Evolutionary conservation across 805 yeast species (phyloP).

Genomic region (Scheffersomyces amazonensis): DNA sequence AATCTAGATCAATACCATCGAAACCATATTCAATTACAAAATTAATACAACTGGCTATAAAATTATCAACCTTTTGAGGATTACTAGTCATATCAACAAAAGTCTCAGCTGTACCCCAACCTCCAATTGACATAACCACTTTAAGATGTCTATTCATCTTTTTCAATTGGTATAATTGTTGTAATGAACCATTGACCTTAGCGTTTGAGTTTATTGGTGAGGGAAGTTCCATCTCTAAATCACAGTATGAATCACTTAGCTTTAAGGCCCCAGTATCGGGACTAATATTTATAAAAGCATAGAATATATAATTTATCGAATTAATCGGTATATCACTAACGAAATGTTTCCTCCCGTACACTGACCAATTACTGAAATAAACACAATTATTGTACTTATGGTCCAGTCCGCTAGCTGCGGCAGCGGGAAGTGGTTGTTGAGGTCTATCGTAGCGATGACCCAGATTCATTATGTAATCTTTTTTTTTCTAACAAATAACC

Average conservation of each 20-base stretch:
- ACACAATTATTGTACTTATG: conserved; percentile 25
- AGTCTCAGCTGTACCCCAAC: conserved; percentile 54
- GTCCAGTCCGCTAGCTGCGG: too few species aligned
- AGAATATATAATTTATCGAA: conserved; percentile 64
- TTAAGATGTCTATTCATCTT: conserved; percentile 39
- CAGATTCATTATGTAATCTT: too few species aligned
- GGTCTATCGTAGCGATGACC: background rate
- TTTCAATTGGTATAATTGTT: conserved; percentile 50
- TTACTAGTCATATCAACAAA: conserved; percentile 29
- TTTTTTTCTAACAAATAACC: too few species aligned
- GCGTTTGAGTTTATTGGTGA: conserved; percentile 10
- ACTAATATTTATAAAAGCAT: conserved; percentile 70
- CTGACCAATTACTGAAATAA: conserved; percentile 53
- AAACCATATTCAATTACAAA: conserved; percentile 57
- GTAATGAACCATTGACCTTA: conserved; percentile 45
- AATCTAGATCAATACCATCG: conserved; percentile 92
- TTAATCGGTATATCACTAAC: conserved; percentile 62
- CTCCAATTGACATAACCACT: conserved; percentile 78
- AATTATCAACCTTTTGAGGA: conserved; percentile 29
- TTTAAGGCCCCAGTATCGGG: conserved; percentile 48
- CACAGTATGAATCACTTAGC: conserved; percentile 67
- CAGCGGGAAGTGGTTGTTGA: background rate
- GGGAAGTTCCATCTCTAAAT: conserved; percentile 40
- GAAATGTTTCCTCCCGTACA: conserved; percentile 41
- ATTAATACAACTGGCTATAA: conserved; percentile 48